Evolutionary conservation across 1,284 basidiomycete species (phyloP).

Genomic region (Hymenochaete sp.): DNA sequence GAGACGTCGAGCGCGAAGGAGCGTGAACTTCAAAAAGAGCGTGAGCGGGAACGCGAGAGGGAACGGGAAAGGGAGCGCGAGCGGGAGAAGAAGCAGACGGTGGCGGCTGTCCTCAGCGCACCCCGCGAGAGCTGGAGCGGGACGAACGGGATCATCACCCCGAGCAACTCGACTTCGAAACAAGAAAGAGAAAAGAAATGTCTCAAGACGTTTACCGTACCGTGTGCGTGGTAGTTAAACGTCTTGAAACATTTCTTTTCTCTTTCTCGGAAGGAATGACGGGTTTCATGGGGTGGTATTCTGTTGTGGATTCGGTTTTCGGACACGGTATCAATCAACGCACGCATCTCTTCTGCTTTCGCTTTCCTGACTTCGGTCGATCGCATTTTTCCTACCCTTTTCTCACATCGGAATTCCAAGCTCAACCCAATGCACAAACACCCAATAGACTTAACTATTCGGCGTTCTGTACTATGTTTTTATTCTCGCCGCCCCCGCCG

Average conservation of each 20-base stretch:
- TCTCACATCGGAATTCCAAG: neutral
- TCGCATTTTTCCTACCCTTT: neutral
- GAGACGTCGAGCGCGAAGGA: constrained; percentile 1
- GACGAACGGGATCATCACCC: neutral
- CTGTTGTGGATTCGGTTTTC: no score
- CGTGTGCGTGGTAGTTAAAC: constrained; percentile 12
- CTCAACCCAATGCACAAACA: neutral
- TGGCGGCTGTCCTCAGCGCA: neutral
- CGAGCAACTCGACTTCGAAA: neutral
- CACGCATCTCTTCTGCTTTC: no score
- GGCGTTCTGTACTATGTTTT: no score
- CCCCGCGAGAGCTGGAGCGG: neutral
- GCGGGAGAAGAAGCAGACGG: constrained; percentile 3
- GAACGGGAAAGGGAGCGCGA: constrained; percentile 4
- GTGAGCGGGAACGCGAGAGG: constrained; percentile 5
- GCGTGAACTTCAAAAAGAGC: constrained; percentile 1
- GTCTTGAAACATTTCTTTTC: neutral
- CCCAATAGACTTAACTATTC: no score
- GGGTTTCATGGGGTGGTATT: neutral
- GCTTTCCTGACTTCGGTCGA: no score
- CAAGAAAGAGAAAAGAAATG: constrained; percentile 1
- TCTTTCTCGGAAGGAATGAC: neutral
- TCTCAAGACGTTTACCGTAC: constrained; percentile 13
- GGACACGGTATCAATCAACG: no score
- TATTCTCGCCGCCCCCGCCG: no score